Percentiles rank a stretch among this genome's conserved stretches.
These are phyloP conservation scores for Globisporangium cystogenes DNA, from an alignment of 352 stramenopile genomes.

Conservation along the genomic window DNA sequence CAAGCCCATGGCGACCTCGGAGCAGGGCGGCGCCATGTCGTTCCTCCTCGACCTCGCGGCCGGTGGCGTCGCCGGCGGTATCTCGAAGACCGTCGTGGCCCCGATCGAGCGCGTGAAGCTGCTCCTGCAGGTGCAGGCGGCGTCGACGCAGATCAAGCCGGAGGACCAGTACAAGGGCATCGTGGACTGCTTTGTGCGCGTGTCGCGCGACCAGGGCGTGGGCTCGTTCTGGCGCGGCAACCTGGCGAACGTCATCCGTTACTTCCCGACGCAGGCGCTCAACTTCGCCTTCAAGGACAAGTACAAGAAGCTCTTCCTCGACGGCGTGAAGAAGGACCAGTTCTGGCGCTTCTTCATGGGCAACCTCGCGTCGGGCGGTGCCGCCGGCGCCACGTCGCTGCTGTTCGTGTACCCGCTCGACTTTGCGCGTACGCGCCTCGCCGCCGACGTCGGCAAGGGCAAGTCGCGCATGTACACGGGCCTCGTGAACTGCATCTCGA, in stretches of 20 bases:
- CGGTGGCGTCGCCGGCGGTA: conserved; percentile 80
- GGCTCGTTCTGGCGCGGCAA: conserved; percentile 91
- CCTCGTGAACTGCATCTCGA: conserved; percentile 95
- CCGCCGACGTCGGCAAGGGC: conserved; percentile 96
- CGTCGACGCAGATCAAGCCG: conserved; percentile 87
- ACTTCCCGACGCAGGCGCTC: conserved; percentile 90
- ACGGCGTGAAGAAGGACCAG: conserved; percentile 92
- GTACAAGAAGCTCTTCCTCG: conserved; percentile 89
- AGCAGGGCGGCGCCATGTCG: conserved; percentile 31
- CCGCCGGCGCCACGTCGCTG: conserved; percentile 95
- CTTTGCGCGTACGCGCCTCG: conserved; percentile 98
- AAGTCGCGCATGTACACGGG: conserved; percentile 98
- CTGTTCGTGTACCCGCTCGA: conserved; percentile 97
- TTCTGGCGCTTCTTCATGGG: conserved; percentile 98
- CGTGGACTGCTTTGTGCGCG: conserved; percentile 86
- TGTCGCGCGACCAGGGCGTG: conserved; percentile 87
- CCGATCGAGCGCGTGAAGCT: conserved; percentile 92
- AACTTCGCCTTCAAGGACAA: conserved; percentile 95
- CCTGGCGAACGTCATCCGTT: conserved; percentile 90
- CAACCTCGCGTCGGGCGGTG: conserved; percentile 97
- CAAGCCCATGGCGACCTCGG: conserved; percentile 77
- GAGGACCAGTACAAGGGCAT: conserved; percentile 92
- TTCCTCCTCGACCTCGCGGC: conserved; percentile 85
- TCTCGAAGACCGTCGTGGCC: conserved; percentile 90
- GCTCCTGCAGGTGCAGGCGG: conserved; percentile 89